Evolutionary conservation across 192 early-diverging fungal genomes (phyloP).

Genomic region (Podochytrium sp.): DNA sequence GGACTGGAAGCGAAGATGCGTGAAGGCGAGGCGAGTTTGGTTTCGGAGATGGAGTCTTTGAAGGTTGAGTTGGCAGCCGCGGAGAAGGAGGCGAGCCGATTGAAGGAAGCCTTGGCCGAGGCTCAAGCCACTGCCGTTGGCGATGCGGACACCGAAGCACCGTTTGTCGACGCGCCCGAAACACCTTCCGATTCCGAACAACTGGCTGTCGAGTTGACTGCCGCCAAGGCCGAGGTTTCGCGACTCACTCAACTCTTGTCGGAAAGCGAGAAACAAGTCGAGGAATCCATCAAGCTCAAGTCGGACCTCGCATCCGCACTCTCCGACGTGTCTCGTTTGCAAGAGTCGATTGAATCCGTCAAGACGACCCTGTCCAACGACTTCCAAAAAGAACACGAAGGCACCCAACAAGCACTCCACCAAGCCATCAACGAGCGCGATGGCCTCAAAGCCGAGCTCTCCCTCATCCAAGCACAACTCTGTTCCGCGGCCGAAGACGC

Average conservation of each 20-base stretch:
- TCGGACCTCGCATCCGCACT: not conserved
- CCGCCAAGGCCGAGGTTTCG: constrained; percentile 9
- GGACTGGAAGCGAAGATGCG: not conserved
- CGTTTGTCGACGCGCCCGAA: not conserved
- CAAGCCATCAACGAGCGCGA: not conserved
- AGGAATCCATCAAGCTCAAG: constrained; percentile 1
- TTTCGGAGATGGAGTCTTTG: not conserved
- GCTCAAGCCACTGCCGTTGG: not conserved
- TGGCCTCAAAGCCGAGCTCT: constrained; percentile 7
- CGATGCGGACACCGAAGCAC: too few relatives aligned
- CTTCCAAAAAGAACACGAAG: not conserved
- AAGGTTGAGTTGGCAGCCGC: not conserved
- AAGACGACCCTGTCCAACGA: not conserved
- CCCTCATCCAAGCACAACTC: too few relatives aligned
- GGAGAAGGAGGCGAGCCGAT: not conserved
- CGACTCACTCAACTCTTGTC: not conserved
- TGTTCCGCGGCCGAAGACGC: not conserved
- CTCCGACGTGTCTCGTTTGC: not conserved
- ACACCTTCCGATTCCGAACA: not conserved
- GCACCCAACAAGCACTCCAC: not conserved
- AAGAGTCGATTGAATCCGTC: not conserved
- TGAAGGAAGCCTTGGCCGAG: not conserved
- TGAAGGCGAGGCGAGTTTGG: not conserved
- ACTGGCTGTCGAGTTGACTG: not conserved
- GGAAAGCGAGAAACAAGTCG: not conserved